Evolutionary conservation across 2,329 filamentous ascomycete species (phyloP), one percentile per base, ranked within the genome.

Genomic region (Venturia nashicola): DNA sequence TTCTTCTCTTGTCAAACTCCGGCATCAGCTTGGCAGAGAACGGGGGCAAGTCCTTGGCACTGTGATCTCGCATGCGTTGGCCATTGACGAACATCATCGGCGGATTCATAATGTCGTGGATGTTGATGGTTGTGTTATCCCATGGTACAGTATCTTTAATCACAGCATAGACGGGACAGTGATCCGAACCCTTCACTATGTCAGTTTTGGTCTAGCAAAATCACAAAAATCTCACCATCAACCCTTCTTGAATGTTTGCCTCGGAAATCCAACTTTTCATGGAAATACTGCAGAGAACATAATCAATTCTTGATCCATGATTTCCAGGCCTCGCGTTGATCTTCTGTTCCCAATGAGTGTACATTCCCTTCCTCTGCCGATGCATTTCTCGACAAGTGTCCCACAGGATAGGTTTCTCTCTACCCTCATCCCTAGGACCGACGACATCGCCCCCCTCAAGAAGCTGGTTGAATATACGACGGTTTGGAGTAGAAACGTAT

Each of bases 301-400:
- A 97, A 74, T 99, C 94, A 69, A 97, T 97, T 43, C 94, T 85
- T 63, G 90, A 88, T 6, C 94, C 94, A 74, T 88, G 95, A 72
- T 97, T 97, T 2, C 90, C 91, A 3, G 93, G 93, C n/a, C 94
- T 82, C n/a, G 90, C 90, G 74, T 97, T 97, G 71, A 91, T 89
- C 73, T 89, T 92, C 61, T 90, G 92, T 67, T 97, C 91, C 93
- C 93, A 97, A 73, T 93, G 96, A 0, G 94, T 97, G 73, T 91
- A 97, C 94, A 99, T 97, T 66, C 91, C 91, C 66, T 80, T 79
- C 46, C 94, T 83, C n/a, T 79, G 76, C 0, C 90, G 88, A 71
- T 97, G 89, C 71, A 92, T 95, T 34, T 83, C 83, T 60, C 94
- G 84, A 69, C 89, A 92, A 20, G 95, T 79, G 76, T 99, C 94